Evolutionary conservation across 345 rosid species (phyloP).

Genomic region (Arabidopsis suecica): DNA sequence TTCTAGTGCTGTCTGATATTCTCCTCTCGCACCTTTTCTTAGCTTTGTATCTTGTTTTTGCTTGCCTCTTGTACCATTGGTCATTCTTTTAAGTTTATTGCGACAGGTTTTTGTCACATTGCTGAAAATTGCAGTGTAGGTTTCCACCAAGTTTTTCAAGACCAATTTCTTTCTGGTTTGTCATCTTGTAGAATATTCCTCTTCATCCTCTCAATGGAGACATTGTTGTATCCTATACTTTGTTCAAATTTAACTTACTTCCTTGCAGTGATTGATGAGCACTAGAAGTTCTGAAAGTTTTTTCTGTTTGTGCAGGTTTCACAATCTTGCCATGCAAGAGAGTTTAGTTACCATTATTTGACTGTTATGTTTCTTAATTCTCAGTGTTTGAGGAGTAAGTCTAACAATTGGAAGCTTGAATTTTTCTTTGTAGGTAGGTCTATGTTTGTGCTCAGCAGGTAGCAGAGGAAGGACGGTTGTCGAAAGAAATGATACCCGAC

Average conservation of each 20-base stretch:
- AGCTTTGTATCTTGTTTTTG: slow-evolving; percentile 21
- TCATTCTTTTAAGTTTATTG: slow-evolving; percentile 7
- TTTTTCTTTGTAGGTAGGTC: slow-evolving; percentile 19
- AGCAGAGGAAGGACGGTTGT: not conserved
- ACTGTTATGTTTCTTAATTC: not conserved
- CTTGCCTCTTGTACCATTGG: not conserved
- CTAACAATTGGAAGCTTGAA: slow-evolving; percentile 22
- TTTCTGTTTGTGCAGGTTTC: slow-evolving; percentile 36
- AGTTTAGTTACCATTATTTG: not conserved
- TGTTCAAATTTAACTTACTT: slow-evolving; percentile 5
- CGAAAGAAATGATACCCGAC: slow-evolving; percentile 8
- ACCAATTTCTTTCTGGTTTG: slow-evolving; percentile 1
- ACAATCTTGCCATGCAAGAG: slow-evolving; percentile 16
- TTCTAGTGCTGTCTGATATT: not conserved
- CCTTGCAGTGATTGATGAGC: slow-evolving; percentile 14
- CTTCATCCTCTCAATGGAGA: not conserved
- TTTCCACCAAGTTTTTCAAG: slow-evolving; percentile 30
- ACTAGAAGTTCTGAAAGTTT: not conserved
- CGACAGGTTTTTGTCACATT: slow-evolving; percentile 4
- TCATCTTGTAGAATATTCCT: slow-evolving; percentile 7
- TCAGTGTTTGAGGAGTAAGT: slow-evolving; percentile 22
- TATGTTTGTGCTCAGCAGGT: slow-evolving; percentile 8
- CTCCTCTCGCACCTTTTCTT: not conserved
- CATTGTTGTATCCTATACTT: slow-evolving; percentile 7
- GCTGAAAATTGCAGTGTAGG: not conserved